Percentiles rank a stretch among this genome's conserved stretches.
phyloP scores from a whole-genome alignment of 139 green algal genomes.

The Chlamydomonas sp. region DNA sequence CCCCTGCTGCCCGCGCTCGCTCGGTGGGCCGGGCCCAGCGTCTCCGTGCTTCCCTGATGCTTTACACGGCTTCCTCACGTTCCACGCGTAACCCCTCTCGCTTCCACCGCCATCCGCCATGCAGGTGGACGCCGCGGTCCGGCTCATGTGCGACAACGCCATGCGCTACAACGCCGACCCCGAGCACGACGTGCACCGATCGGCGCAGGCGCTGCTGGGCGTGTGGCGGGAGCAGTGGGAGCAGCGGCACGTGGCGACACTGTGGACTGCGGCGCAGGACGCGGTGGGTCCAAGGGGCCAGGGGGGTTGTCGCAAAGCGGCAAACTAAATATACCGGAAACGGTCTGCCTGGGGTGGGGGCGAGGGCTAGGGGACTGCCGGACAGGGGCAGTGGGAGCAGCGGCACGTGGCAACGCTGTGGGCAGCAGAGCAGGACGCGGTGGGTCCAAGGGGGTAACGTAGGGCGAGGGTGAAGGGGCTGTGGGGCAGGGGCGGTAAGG shows the following conservation, averaged over 20 bases:
- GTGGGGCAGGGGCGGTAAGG: too few species aligned
- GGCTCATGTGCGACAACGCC: conserved; percentile 19
- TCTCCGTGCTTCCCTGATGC: too few species aligned
- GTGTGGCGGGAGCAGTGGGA: conserved; percentile 22
- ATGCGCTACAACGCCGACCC: conserved; percentile 5
- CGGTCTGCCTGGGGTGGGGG: neutral
- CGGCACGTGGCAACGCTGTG: conserved; percentile 11
- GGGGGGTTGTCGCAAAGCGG: neutral
- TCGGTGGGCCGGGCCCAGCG: too few species aligned
- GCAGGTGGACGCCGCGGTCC: conserved; percentile 15
- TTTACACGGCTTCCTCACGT: too few species aligned
- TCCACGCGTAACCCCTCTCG: too few species aligned
- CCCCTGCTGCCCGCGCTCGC: too few species aligned
- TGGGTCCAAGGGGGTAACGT: neutral
- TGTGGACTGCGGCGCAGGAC: conserved; percentile 20
- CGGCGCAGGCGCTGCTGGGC: neutral
- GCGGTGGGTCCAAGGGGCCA: neutral
- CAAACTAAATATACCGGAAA: neutral
- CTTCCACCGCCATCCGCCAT: neutral
- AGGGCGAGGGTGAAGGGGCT: too few species aligned
- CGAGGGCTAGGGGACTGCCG: too few species aligned
- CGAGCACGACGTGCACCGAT: conserved; percentile 7
- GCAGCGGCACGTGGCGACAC: neutral
- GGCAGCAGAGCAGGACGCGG: conserved; percentile 10
- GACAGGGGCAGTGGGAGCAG: conserved; percentile 5